Evolutionary conservation across 805 yeast species (phyloP).

Genomic region (Suhomyces sp.): DNA sequence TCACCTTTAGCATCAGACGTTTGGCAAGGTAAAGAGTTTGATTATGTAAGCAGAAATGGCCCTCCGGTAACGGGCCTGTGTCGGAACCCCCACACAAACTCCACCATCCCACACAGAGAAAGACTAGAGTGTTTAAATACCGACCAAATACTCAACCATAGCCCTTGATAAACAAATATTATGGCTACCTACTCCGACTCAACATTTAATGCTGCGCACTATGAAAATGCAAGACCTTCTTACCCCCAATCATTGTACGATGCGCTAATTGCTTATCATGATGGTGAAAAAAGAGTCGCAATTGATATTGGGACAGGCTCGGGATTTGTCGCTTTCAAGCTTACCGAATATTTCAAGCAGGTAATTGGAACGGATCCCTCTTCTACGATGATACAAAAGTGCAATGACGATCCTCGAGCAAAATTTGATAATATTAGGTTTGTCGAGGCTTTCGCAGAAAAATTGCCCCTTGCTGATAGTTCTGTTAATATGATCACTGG

Average conservation of each 20-base stretch:
- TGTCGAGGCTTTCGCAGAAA: constrained; percentile 24
- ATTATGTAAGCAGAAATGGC: background rate
- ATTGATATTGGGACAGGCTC: constrained; percentile 82
- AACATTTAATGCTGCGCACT: constrained; percentile 50
- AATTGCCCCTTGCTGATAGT: constrained; percentile 18
- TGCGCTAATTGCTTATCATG: constrained; percentile 42
- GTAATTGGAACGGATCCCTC: constrained; percentile 67
- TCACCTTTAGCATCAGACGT: background rate
- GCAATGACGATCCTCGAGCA: constrained; percentile 18
- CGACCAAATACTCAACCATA: background rate
- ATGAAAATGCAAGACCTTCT: constrained; percentile 61
- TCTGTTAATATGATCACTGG: constrained; percentile 66
- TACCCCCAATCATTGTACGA: constrained; percentile 56
- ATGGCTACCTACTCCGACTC: constrained; percentile 66
- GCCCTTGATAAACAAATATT: background rate
- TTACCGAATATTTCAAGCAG: constrained; percentile 42
- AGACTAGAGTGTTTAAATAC: background rate
- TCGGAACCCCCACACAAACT: background rate
- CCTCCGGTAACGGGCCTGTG: background rate
- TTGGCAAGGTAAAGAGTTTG: background rate
- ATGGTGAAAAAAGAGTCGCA: constrained; percentile 23
- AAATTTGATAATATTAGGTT: constrained; percentile 18
- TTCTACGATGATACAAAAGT: constrained; percentile 47
- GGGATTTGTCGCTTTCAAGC: constrained; percentile 64
- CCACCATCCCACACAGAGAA: background rate